Conservation (phyloP, 2,329 filamentous ascomycete genomes). For the Aspergillus fumigatus region DNA sequence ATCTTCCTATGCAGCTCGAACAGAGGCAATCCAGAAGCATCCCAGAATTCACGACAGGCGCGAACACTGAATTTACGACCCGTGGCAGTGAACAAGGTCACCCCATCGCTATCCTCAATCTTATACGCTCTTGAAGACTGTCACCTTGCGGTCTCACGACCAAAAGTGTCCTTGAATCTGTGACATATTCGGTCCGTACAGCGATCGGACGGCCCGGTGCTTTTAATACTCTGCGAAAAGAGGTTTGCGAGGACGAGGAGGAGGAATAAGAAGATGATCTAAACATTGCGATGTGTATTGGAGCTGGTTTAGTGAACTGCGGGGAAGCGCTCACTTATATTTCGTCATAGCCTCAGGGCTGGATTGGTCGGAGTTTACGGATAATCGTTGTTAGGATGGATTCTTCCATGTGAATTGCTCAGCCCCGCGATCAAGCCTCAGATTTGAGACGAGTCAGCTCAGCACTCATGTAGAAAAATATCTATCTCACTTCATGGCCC, state of each 20-base stretch:
- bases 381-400: not conserved
- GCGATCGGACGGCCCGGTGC: conserved; percentile 15
- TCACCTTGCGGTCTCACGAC: conserved; percentile 19
- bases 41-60: conserved; percentile 24
- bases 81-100: conserved; percentile 21
- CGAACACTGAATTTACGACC: conserved; percentile 21
- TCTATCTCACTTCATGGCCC: not conserved
- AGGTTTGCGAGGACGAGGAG: not conserved
- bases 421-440: not conserved
- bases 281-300: not conserved
- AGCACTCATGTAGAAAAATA: not conserved
- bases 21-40: conserved; percentile 24
- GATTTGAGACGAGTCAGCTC: not conserved
- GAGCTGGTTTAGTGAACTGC: not conserved
- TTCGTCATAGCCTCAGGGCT: not conserved
- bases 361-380: not conserved
- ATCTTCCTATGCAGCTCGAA: conserved; percentile 20
- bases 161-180: conserved; percentile 17
- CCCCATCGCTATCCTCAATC: conserved; percentile 18
- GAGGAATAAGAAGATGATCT: not conserved
- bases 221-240: conserved; percentile 11
- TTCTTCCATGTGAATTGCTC: not conserved
- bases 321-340: not conserved
- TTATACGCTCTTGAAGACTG: conserved; percentile 11
- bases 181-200: conserved; percentile 21